Percentiles rank a stretch among this genome's conserved stretches.
Evolutionary conservation across 2,329 filamentous ascomycete genomes (phyloP).

Genomic region (Fusarium bulbicola): DNA sequence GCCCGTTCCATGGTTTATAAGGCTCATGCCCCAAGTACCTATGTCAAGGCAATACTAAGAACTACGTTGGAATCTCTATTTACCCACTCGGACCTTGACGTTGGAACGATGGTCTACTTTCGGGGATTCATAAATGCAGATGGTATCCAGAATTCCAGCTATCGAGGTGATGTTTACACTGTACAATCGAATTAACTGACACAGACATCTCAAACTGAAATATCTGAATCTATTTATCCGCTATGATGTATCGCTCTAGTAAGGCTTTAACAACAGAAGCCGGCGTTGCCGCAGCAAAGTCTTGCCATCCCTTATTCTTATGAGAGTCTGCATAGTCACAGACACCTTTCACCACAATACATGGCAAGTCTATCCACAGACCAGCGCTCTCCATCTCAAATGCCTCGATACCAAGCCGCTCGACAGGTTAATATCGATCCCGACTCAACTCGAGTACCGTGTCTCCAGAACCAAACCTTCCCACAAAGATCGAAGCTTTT

Average conservation of each 20-base stretch:
- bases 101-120: background rate
- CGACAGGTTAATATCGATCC: background rate
- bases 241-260: background rate
- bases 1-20: background rate
- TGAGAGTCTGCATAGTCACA: conserved; percentile 6
- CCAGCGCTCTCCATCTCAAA: conserved; percentile 49
- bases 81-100: fast-evolving
- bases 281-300: background rate
- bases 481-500: background rate
- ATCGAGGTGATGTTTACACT: fast-evolving
- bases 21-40: fast-evolving
- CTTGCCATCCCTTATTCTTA: background rate
- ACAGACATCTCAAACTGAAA: fast-evolving
- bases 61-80: too few species aligned
- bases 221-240: background rate
- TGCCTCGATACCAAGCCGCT: background rate
- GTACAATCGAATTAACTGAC: too few species aligned
- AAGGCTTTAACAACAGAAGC: background rate
- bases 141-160: fast-evolving
- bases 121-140: background rate
- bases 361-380: conserved; percentile 45
- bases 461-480: background rate
- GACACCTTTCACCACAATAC: conserved; percentile 46
- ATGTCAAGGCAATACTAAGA: too few species aligned
- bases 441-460: fast-evolving